Evolutionary conservation across 768 basidiomycete genomes (phyloP).

Genomic region (Podaxis sp.): DNA sequence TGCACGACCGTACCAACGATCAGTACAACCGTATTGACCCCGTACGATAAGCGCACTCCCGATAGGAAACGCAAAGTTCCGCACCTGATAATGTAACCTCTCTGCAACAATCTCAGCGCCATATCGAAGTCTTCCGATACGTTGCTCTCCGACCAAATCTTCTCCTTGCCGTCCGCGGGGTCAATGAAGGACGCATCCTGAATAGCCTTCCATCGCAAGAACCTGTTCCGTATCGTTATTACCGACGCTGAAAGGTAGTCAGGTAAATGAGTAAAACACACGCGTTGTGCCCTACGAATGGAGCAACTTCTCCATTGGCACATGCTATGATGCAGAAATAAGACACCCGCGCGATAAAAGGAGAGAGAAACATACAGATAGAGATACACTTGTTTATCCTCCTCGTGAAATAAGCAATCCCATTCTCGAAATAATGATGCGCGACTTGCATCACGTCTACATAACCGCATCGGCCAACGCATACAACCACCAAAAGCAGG

Average conservation of each 20-base stretch:
- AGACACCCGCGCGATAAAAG: conserved; percentile 17
- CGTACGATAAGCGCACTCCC: not conserved
- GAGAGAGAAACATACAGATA: conserved; percentile 52
- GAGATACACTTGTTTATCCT: conserved; percentile 76
- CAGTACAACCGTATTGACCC: not conserved
- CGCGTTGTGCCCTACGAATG: conserved; percentile 86
- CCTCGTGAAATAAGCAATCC: conserved; percentile 80
- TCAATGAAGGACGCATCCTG: conserved; percentile 82
- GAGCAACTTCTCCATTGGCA: conserved; percentile 80
- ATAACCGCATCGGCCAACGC: not conserved
- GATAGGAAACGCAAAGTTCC: conserved; percentile 12
- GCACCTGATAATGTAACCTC: conserved; percentile 68
- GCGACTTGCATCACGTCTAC: conserved; percentile 78
- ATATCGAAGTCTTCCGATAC: conserved; percentile 86
- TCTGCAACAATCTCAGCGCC: conserved; percentile 60
- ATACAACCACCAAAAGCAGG: conserved; percentile 25
- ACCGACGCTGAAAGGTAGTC: not conserved
- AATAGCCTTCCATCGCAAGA: conserved; percentile 82
- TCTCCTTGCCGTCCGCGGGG: conserved; percentile 58
- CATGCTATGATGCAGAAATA: conserved; percentile 47
- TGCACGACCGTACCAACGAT: conserved; percentile 22
- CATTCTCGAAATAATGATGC: conserved; percentile 88
- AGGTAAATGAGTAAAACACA: conserved; percentile 18
- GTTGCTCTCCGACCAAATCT: conserved; percentile 78
- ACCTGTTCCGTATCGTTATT: conserved; percentile 29